phyloP scores from a whole-genome alignment of 2,329 filamentous ascomycete species.

The Passalora sequoiae region DNA sequence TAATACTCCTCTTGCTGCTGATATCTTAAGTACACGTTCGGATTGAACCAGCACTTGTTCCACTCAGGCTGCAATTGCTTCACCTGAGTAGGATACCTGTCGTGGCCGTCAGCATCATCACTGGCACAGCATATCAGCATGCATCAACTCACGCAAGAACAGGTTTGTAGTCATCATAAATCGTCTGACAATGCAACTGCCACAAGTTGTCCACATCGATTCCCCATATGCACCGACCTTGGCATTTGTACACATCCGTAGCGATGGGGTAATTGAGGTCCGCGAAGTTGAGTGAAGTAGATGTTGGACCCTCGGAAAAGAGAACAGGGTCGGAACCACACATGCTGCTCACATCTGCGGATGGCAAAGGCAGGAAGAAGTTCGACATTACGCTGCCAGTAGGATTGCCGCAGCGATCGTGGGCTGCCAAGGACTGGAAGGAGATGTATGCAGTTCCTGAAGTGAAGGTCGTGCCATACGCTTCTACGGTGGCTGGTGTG shows the following conservation, averaged over 20 bases:
- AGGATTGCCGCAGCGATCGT: slow-evolving; percentile 10
- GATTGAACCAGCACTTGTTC: slow-evolving; percentile 7
- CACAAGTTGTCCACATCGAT: neutral
- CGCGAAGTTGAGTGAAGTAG: slow-evolving; percentile 6
- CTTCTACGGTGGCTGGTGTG: slow-evolving; percentile 6
- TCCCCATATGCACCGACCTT: slow-evolving; percentile 1
- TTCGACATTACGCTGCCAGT: slow-evolving; percentile 9
- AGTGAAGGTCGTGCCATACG: slow-evolving; percentile 16
- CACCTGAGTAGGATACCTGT: slow-evolving; percentile 1
- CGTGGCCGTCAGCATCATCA: neutral
- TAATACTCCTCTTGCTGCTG: slow-evolving; percentile 1
- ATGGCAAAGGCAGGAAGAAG: slow-evolving; percentile 8
- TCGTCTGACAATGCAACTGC: slow-evolving; percentile 1
- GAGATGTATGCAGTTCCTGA: slow-evolving; percentile 20
- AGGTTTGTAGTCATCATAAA: slow-evolving; percentile 10
- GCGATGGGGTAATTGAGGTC: slow-evolving; percentile 8
- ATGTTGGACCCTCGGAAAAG: neutral
- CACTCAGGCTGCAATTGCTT: slow-evolving; percentile 8
- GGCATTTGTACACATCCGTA: slow-evolving; percentile 6
- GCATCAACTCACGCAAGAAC: too few relatives aligned
- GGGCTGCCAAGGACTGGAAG: slow-evolving; percentile 13
- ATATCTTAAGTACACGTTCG: neutral
- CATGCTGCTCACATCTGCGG: slow-evolving; percentile 8
- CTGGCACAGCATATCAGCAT: neutral
- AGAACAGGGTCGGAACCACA: neutral